Base-by-base conservation (phyloP, 2,329 filamentous ascomycete species). In the Allantophomopsis cytisporea region DNA sequence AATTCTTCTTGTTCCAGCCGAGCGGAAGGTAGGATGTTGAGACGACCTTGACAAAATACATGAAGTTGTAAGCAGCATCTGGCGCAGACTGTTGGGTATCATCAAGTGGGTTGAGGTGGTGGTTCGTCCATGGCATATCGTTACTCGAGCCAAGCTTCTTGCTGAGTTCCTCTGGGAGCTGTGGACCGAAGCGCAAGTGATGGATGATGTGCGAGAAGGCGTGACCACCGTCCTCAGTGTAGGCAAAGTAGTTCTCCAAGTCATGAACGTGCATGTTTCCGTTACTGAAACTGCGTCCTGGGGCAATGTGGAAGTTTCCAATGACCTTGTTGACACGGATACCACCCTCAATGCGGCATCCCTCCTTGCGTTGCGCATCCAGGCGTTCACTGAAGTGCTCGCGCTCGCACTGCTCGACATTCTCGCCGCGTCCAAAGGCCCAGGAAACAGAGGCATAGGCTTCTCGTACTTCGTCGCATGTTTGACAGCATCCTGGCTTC, bases 31-130 rank as follows among this genome's bases (percentile, higher is more conserved):
- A 98, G 1, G 87, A 89, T 2, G 91, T 98, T 3, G 84, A 86
- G 23, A 98, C 91, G 41, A 98, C 91, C 69, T 98, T 98, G 62
- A 98, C 72, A 61, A 98, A 98, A 68, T 98, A 98, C 86, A 96
- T 94, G 61, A 80, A 98, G 67, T 95, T 98, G 69, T 73, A 95
- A 47, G 83, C 83, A 49, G 85, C 75, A 54, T 95, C 87, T 30
- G 73, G 66, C 2, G 86, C 93, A 39, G 69, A 63, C 66, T 96
- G 87, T 46, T 72, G 65, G 3, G 81, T 83, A 39, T 73, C 70
- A 54, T 98, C 93, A 4, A 98, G 75, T 4, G 91, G 91, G 61
- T 96, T 95, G 49, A 85, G 62, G 60, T 96, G 87, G 62, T 94
- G 84, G 60, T 86, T 88, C 10, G 83, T 86, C 85, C 85, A 94